Percentiles rank a stretch among this genome's conserved stretches.
Conservation (phyloP, 495 filamentous ascomycete species). For the Aspergillus hancockii region DNA sequence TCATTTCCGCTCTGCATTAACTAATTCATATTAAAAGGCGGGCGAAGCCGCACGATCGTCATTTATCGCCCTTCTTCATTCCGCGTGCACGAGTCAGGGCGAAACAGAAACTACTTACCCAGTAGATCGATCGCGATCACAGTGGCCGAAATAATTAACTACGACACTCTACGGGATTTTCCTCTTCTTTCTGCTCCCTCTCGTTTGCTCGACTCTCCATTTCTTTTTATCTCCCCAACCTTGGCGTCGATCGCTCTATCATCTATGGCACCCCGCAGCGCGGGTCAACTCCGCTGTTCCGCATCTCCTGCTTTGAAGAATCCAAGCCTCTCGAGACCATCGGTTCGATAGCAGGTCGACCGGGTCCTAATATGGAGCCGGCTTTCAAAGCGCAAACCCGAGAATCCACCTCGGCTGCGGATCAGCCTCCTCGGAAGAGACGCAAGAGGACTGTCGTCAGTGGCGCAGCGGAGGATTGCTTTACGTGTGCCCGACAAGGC, state of each 20-base stretch:
- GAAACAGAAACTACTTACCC: not conserved
- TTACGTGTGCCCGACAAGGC: slow-evolving; percentile 81
- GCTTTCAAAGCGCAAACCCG: slow-evolving; percentile 30
- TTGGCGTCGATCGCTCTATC: slow-evolving; percentile 8
- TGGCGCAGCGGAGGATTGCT: slow-evolving; percentile 93
- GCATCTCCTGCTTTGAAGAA: slow-evolving; percentile 11
- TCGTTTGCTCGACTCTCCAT: not conserved
- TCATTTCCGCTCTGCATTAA: slow-evolving; percentile 1
- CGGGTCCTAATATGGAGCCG: slow-evolving; percentile 23
- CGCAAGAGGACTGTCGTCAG: slow-evolving; percentile 85
- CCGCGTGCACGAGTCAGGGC: not conserved
- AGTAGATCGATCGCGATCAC: not conserved
- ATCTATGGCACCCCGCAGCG: slow-evolving; percentile 28
- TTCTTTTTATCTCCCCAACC: slow-evolving; percentile 7
- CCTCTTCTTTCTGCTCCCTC: not conserved
- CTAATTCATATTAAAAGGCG: slow-evolving; percentile 11
- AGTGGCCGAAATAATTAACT: not conserved
- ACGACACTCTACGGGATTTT: slow-evolving; percentile 2
- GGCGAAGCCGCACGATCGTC: slow-evolving; percentile 20
- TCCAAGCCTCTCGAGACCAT: slow-evolving; percentile 9
- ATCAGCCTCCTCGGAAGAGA: slow-evolving; percentile 64
- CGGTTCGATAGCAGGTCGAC: slow-evolving; percentile 5
- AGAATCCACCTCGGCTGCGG: slow-evolving; percentile 22
- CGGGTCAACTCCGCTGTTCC: slow-evolving; percentile 16
- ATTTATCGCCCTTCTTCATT: slow-evolving; percentile 9